Base-by-base conservation (phyloP, 495 filamentous ascomycete genomes). In the Oidiodendron maius region DNA sequence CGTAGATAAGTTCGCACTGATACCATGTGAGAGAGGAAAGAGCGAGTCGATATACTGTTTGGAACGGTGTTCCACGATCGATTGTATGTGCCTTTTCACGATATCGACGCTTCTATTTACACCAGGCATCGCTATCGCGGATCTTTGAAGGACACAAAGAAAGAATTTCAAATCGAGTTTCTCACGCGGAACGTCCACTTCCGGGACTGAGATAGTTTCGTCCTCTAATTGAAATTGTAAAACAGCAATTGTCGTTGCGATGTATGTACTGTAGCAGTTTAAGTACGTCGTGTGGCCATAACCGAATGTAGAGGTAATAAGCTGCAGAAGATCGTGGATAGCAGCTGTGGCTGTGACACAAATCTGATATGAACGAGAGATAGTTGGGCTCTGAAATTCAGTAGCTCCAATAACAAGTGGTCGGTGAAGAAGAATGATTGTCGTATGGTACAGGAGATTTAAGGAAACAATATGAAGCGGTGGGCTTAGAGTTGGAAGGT, bases 391-490 rank as follows among this genome's bases (percentile, higher is more conserved):
- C 25, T 24, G 11, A 15, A 21, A 43, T 12, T 43, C 21, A 13
- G 40, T 43, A 10, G 40, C 17, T 12, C 40, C 40, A 1, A 43
- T 21, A 9, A 43, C 25, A 37, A 53, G 48, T 1, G 46, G 51
- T 16, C 51, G 46, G 39, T 54, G 51, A 16, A 50, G 37, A n/a
- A 54, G 39, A 17, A 54, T 50, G 24, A 37, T 16, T 1, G 46
- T 24, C 8, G 51, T 54, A 24, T 50, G 48, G 39, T 54, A 54
- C 3, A 54, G 38, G 22, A 49, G 39, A 43, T 45, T 54, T 25
- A 16, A 25, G 8, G n/a, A 35, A 3, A 28, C 26, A 18, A 55
- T 55, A 16, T 55, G 52, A 20, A 25, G 38, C 12, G 52, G 52
- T 12, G 46, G 46, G 22, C 52, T 38, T 2, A 28, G 13, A 0